phyloP scores from a whole-genome alignment of 2,329 filamentous ascomycete species.

The Nemania serpens region DNA sequence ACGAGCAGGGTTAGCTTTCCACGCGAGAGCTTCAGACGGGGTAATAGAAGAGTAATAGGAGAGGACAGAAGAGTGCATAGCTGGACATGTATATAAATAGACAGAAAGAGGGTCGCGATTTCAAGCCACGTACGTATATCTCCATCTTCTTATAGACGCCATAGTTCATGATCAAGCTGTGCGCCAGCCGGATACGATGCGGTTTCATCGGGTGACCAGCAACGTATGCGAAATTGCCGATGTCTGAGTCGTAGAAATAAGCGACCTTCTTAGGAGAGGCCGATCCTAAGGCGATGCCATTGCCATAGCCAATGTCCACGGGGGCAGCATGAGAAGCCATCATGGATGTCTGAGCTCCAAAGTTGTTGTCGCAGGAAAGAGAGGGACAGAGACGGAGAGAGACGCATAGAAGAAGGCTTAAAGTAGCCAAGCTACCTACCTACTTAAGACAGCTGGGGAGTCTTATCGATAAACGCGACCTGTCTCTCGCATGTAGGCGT shows the following conservation, averaged over 20 bases:
- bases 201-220: constrained; percentile 99
- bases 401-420: too few relatives aligned
- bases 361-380: constrained; percentile 9
- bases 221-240: constrained; percentile 97
- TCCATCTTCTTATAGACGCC: constrained; percentile 97
- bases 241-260: constrained; percentile 98
- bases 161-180: constrained; percentile 95
- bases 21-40: background rate
- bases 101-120: background rate
- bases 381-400: background rate
- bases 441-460: too few relatives aligned
- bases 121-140: constrained; percentile 71
- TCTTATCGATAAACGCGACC: too few relatives aligned
- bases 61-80: too few relatives aligned
- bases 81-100: too few relatives aligned
- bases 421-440: too few relatives aligned
- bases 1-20: constrained; percentile 13
- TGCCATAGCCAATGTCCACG: constrained; percentile 59
- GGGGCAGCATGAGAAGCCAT: constrained; percentile 56
- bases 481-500: too few relatives aligned
- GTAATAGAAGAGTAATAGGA: background rate
- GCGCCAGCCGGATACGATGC: constrained; percentile 91
- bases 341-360: constrained; percentile 21
- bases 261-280: constrained; percentile 76
- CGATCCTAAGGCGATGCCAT: constrained; percentile 55